Percentiles rank a stretch among this genome's conserved stretches.
phyloP scores from a whole-genome alignment of 176 grass and related monocot species.

The Rhynchospora tenuis region DNA sequence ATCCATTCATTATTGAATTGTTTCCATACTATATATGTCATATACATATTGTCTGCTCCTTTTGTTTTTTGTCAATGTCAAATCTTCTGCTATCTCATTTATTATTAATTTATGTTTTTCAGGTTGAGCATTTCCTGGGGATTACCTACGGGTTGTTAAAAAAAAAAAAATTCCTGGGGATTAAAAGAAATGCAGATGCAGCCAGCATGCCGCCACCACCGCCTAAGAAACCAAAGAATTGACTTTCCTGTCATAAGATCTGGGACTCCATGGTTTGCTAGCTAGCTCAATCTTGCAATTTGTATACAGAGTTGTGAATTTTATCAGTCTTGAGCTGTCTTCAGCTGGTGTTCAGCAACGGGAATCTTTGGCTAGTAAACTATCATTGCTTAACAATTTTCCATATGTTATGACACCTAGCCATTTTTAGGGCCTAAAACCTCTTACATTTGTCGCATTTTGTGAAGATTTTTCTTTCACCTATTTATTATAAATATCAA shows the following conservation, averaged over 20 bases:
- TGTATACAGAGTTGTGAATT: not conserved
- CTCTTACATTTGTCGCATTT: not conserved
- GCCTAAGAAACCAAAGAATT: constrained; percentile 63
- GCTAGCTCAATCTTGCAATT: constrained; percentile 11
- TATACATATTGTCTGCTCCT: not conserved
- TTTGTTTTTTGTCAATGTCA: not conserved
- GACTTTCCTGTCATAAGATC: not conserved
- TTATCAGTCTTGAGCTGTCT: not conserved
- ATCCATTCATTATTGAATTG: not conserved
- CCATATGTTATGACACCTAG: not conserved
- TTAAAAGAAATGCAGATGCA: constrained; percentile 55
- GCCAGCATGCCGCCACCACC: constrained; percentile 52
- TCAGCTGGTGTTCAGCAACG: not conserved
- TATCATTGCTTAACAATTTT: not conserved
- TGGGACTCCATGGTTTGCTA: not conserved
- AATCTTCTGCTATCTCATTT: not conserved
- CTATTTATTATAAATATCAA: not conserved
- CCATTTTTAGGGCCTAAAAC: not conserved
- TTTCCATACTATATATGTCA: not conserved
- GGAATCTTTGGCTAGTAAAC: not conserved
- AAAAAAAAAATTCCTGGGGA: constrained; percentile 67
- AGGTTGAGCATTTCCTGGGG: constrained; percentile 71
- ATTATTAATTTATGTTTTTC: not conserved
- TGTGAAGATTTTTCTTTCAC: not conserved
- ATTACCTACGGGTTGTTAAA: no score